A percentile compares a stretch with the other conserved stretches of the same genome.
These are phyloP conservation scores for Reticulascus tulasneorum DNA, from an alignment of 2,329 filamentous ascomycete genomes.

Conservation along the genomic window DNA sequence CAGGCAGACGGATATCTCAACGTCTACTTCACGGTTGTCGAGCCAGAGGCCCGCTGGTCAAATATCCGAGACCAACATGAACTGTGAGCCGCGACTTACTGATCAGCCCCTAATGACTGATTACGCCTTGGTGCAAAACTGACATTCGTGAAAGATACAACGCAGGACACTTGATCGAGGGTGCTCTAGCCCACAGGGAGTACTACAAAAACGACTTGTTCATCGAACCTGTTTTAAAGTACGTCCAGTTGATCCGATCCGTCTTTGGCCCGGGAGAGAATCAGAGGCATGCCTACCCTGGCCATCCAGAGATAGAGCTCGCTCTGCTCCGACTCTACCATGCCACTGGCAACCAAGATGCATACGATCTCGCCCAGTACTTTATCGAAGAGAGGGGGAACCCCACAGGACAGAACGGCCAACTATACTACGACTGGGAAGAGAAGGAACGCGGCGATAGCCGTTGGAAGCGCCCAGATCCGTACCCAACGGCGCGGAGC, in stretches of 20 bases:
- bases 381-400: constrained; percentile 56
- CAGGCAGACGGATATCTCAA: constrained; percentile 60
- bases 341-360: constrained; percentile 24
- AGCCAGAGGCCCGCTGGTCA: constrained; percentile 50
- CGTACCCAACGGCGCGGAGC: constrained; percentile 36
- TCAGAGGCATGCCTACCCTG: constrained; percentile 56
- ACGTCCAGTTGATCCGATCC: constrained; percentile 46
- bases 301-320: constrained; percentile 53
- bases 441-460: constrained; percentile 23
- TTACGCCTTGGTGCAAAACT: constrained; percentile 1
- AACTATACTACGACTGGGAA: constrained; percentile 53
- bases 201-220: constrained; percentile 48
- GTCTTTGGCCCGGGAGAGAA: constrained; percentile 46
- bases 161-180: constrained; percentile 59
- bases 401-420: constrained; percentile 38
- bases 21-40: constrained; percentile 58
- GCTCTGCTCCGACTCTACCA: constrained; percentile 34
- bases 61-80: constrained; percentile 61
- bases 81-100: no score
- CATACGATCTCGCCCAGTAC: constrained; percentile 46
- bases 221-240: constrained; percentile 48
- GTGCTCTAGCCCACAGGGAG: constrained; percentile 51
- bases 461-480: constrained; percentile 40
- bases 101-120: no score
- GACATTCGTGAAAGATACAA: constrained; percentile 43